A percentile compares a stretch with the other conserved stretches of the same genome.
Conservation (phyloP, 306 rosid genomes). For the Alnus rubra region DNA sequence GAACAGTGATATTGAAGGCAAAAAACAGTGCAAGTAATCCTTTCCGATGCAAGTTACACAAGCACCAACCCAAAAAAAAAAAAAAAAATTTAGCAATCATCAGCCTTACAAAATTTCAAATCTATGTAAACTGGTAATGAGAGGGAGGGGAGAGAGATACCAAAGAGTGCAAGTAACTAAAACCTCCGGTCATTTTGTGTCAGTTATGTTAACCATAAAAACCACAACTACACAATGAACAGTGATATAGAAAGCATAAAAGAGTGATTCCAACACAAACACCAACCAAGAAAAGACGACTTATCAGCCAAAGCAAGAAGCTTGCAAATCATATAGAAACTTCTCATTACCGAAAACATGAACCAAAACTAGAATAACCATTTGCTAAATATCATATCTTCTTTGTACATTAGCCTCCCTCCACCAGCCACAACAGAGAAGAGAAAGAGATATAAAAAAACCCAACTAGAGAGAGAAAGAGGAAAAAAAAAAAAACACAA, state of each 20-base stretch:
- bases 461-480: not conserved
- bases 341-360: not conserved
- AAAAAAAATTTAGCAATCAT: no score
- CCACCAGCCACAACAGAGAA: conserved; percentile 35
- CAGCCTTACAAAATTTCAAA: no score
- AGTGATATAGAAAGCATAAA: not conserved
- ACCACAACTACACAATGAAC: not conserved
- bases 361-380: conserved; percentile 41
- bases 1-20: no score
- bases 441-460: conserved; percentile 21
- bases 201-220: not conserved
- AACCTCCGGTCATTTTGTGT: not conserved
- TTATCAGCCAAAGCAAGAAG: conserved; percentile 4
- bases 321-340: not conserved
- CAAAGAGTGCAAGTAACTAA: not conserved
- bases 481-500: conserved; percentile 21
- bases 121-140: no score
- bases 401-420: conserved; percentile 59
- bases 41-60: no score
- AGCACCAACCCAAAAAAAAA: no score
- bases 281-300: conserved; percentile 30
- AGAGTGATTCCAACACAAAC: not conserved
- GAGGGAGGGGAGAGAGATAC: no score
- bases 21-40: no score
- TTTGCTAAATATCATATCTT: conserved; percentile 46